These are phyloP conservation scores for Penicillium psychrosexuale DNA, from an alignment of 2,329 filamentous ascomycete species.

Conservation along the genomic window DNA sequence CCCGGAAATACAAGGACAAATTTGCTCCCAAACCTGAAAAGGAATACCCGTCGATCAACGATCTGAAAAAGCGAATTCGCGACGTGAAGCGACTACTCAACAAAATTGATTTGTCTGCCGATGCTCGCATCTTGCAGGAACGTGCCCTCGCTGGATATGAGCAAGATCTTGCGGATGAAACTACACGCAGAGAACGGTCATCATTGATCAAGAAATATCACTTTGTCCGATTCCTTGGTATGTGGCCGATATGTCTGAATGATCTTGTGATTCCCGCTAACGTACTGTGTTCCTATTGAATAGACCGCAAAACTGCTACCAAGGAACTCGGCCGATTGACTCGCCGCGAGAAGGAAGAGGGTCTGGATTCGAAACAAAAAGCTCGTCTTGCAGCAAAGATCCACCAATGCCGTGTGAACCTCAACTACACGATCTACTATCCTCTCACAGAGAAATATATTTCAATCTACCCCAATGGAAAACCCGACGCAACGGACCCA, in stretches of 20 bases:
- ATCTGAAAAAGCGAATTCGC: slow-evolving; percentile 56
- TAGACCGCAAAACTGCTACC: slow-evolving; percentile 44
- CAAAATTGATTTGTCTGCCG: slow-evolving; percentile 51
- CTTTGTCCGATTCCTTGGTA: slow-evolving; percentile 63
- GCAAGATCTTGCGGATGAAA: slow-evolving; percentile 53
- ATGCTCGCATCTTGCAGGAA: slow-evolving; percentile 57
- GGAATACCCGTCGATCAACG: slow-evolving; percentile 43
- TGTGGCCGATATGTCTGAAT: slow-evolving; percentile 1
- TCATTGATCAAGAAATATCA: slow-evolving; percentile 62
- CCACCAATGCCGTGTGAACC: slow-evolving; percentile 54
- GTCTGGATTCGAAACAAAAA: slow-evolving; percentile 28
- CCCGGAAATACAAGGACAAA: slow-evolving; percentile 21
- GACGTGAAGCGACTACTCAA: slow-evolving; percentile 54
- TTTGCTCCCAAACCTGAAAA: slow-evolving; percentile 24
- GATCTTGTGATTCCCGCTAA: slow-evolving; percentile 8
- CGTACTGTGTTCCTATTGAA: background rate
- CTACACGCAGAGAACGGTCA: slow-evolving; percentile 49
- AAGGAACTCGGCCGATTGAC: slow-evolving; percentile 38
- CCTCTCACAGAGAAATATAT: slow-evolving; percentile 60
- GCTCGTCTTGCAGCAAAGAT: slow-evolving; percentile 35
- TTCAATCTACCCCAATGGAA: slow-evolving; percentile 50
- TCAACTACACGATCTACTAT: slow-evolving; percentile 62
- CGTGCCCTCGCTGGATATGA: slow-evolving; percentile 56
- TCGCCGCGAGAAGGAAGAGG: slow-evolving; percentile 39
- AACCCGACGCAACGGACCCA: slow-evolving; percentile 16